Base-by-base conservation (phyloP, 768 basidiomycete species). In the Lactarius sp. region DNA sequence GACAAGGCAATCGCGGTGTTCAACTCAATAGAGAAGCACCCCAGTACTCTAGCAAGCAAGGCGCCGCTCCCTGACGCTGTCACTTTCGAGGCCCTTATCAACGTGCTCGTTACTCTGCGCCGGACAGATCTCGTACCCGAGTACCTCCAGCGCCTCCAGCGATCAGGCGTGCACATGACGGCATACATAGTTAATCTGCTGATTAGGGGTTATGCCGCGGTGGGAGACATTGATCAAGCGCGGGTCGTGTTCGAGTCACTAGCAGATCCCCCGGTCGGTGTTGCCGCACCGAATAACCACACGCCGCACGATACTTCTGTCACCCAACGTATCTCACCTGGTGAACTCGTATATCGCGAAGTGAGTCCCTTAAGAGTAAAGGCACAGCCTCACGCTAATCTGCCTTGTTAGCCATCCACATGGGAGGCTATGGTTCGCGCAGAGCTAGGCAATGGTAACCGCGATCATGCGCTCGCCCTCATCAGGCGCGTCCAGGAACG, bases 351-450 rank as follows among this genome's bases (percentile, higher is more conserved):
- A 6, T 94, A 86, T 76, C 85, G 93, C 59, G 93, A 96, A 78
- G 89, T 90, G 69, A 66, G 83, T 70, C 64, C 56, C 27, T 20
- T 22, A 49, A 46, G n/a, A 12, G 13, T 9, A 37, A 20, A 33
- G 20, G 33, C 18, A 34, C 20, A 33, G 47, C 31, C 54, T 59
- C 34, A 13, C 58, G 22, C 52, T 61, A 54, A 49, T 50, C 52
- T 46, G 5, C 58, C 36, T 57, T 57, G 61, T 2, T 69, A 92
- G 86, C 93, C 92, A 13, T 93, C 90, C 46, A 95, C 93, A 0
- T 96, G 91, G 87, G 97, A 98, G 71, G 86, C 85, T 5, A 98
- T 99, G 94, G 85, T 99, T 66, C 84, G 92, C 14, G 91, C 90
- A 1, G 97, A 99, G 72, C 79, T 98, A 12, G 85, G 85, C 20